Evolutionary conservation across 2,329 filamentous ascomycete species (phyloP), one percentile per base, ranked within the genome.

Genomic region (Onygenales sp.): DNA sequence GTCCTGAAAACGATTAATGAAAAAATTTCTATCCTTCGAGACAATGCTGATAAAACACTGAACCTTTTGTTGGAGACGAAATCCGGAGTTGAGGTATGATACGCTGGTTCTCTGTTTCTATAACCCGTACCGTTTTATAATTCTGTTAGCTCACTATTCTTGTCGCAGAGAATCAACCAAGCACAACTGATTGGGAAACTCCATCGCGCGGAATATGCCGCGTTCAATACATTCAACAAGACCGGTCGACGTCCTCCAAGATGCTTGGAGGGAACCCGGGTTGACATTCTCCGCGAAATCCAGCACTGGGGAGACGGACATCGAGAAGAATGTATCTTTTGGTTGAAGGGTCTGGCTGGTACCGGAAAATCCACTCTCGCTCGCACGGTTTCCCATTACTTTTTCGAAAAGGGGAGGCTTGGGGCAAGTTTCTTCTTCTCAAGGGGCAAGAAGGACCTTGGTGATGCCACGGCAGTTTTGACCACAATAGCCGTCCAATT

Each of bases 301-400:
- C 43, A 54, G 31, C 37, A 58, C 21, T 64, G 59, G 59, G 53
- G 42, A 5, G 40, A 57, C 7, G 42, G 52, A 5, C 36, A 32
- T 27, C 21, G 57, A 14, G 52, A 42, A 7, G 51, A 54, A 42
- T 43, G 42, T 14, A 64, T 69, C 2, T 67, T 61, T 54, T 68
- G 65, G 67, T 50, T 69, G 13, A 61, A 57, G 39, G 67, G 66
- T 6, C 58, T 63, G 58, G 64, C 66, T 37, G 67, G 67, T 2
- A 67, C 64, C 7, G 66, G 66, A 4, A 68, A 69, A 52, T 67
- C 64, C 5, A 67, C 64, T 5, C 63, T 68, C 36, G 52, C 64
- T 21, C 59, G 61, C 2, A 67, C 65, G 3, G 43, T 67, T 31
- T 62, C 62, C 33, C 39, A 21, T 31, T 39, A 40, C 10, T 58